These are phyloP conservation scores for Flaveria sonorensis DNA, from an alignment of 129 eudicot genomes.

Conservation along the genomic window DNA sequence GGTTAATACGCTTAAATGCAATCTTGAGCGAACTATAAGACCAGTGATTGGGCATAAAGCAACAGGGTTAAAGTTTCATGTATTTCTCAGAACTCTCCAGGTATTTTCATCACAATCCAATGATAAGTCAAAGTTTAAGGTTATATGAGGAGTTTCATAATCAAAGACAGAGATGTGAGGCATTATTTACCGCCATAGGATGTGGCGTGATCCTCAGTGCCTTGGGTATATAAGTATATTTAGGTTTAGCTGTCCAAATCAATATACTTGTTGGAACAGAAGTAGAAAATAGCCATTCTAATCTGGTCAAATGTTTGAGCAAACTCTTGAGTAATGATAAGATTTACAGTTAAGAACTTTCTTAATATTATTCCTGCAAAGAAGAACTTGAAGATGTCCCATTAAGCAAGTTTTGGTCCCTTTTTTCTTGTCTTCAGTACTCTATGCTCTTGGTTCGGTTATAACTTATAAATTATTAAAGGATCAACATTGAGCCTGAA, in stretches of 20 bases:
- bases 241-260: neutral
- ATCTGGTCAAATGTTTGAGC: slow-evolving; percentile 4
- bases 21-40: slow-evolving; percentile 33
- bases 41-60: slow-evolving; percentile 36
- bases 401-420: neutral
- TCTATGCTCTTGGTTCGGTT: no score
- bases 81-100: slow-evolving; percentile 61
- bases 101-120: slow-evolving; percentile 39
- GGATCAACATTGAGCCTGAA: slow-evolving; percentile 15
- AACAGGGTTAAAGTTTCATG: slow-evolving; percentile 49
- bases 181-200: slow-evolving; percentile 1
- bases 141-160: slow-evolving; percentile 16
- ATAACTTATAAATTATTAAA: no score
- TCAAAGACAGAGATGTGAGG: slow-evolving; percentile 8
- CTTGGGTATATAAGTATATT: neutral
- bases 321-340: neutral
- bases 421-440: neutral
- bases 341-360: neutral
- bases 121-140: neutral
- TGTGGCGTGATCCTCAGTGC: slow-evolving; percentile 1
- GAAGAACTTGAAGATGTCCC: slow-evolving; percentile 12
- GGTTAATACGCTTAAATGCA: slow-evolving; percentile 30
- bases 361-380: neutral
- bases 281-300: slow-evolving; percentile 15
- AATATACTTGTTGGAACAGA: slow-evolving; percentile 6